Percentiles rank a stretch among this genome's conserved stretches.
These are phyloP conservation scores for Penicillium macrosclerotiorum DNA, from an alignment of 495 filamentous ascomycete genomes.

Conservation along the genomic window DNA sequence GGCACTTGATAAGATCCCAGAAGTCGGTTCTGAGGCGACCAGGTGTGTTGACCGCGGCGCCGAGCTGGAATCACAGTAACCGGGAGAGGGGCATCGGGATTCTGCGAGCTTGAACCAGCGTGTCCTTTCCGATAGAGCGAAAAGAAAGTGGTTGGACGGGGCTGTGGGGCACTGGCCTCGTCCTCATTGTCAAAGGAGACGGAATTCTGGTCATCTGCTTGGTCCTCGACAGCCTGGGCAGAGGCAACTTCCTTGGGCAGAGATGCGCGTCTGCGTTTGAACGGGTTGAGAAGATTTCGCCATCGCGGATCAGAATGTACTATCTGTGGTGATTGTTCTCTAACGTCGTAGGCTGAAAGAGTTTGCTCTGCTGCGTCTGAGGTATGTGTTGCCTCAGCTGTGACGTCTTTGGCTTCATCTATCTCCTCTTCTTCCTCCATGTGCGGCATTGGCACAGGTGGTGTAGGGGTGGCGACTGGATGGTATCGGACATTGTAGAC, in stretches of 20 bases:
- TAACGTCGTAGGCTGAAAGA: constrained; percentile 12
- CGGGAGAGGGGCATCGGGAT: constrained; percentile 42
- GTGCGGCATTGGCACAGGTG: constrained; percentile 42
- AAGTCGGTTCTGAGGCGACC: constrained; percentile 35
- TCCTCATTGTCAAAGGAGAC: constrained; percentile 25
- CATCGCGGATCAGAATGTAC: constrained; percentile 41
- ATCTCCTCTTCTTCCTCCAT: constrained; percentile 39
- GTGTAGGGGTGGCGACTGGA: constrained; percentile 67
- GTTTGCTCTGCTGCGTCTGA: constrained; percentile 9
- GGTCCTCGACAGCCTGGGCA: constrained; percentile 44
- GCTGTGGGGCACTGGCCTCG: constrained; percentile 13
- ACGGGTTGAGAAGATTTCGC: constrained; percentile 51
- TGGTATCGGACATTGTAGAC: constrained; percentile 84
- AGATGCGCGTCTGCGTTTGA: constrained; percentile 51
- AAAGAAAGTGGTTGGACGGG: constrained; percentile 31
- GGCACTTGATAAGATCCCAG: constrained; percentile 14
- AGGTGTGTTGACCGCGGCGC: constrained; percentile 48
- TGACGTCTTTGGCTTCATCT: constrained; percentile 31
- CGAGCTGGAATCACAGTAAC: constrained; percentile 70
- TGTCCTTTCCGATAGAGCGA: constrained; percentile 24
- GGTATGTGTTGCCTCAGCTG: constrained; percentile 14
- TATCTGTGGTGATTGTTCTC: constrained; percentile 37
- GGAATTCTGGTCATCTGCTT: constrained; percentile 13
- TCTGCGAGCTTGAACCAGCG: constrained; percentile 25
- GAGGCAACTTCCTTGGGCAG: constrained; percentile 55